phyloP scores from a whole-genome alignment of 1,139 yeast species.

The Geotrichum reessii region DNA sequence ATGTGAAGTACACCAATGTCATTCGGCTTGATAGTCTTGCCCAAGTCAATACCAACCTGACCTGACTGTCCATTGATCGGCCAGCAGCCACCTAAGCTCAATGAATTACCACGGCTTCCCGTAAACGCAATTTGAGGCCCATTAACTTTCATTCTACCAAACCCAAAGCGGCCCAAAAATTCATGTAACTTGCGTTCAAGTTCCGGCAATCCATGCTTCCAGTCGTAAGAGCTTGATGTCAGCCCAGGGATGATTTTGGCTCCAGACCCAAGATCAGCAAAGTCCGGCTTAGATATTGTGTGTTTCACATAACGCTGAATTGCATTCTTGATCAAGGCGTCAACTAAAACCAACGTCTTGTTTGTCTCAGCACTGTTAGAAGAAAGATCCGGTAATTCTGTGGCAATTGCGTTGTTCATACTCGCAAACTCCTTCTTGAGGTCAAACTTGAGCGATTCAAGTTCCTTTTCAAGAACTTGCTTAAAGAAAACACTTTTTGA shows the following conservation, averaged over 20 bases:
- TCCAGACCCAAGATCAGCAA: constrained; percentile 32
- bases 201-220: constrained; percentile 10
- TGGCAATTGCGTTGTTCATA: neutral
- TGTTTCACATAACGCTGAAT: constrained; percentile 14
- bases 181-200: constrained; percentile 21
- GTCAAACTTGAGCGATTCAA: neutral
- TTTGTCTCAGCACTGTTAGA: neutral
- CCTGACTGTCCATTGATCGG: constrained; percentile 34
- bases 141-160: constrained; percentile 26
- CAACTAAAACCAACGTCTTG: neutral
- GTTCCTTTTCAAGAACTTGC: neutral
- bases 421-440: neutral
- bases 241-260: constrained; percentile 29
- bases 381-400: neutral
- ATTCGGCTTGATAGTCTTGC: constrained; percentile 26
- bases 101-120: constrained; percentile 17
- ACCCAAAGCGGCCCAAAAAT: constrained; percentile 22
- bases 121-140: constrained; percentile 29
- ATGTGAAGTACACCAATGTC: constrained; percentile 34
- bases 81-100: constrained; percentile 35
- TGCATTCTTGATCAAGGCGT: constrained; percentile 7
- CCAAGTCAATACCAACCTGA: constrained; percentile 30
- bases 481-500: neutral
- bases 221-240: constrained; percentile 31
- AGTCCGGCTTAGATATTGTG: constrained; percentile 28